These are phyloP conservation scores for Takashimella koratensis DNA, from an alignment of 1,284 basidiomycete genomes.

Conservation along the genomic window DNA sequence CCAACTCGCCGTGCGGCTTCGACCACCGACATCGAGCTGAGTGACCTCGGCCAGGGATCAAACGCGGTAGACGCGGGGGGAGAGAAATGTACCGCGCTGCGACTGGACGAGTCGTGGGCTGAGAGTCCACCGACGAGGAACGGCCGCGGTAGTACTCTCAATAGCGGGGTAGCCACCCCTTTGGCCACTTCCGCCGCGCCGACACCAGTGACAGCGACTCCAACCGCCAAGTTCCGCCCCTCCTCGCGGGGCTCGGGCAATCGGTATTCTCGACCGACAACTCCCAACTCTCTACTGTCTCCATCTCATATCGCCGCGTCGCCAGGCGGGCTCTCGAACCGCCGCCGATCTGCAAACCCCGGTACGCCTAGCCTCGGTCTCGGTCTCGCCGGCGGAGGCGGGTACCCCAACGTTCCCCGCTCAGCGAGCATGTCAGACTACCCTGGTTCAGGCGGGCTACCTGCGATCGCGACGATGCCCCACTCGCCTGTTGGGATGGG, in stretches of 20 bases:
- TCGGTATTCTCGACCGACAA: neutral
- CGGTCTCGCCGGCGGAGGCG: neutral
- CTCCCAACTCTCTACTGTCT: neutral
- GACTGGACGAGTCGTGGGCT: neutral
- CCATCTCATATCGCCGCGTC: neutral
- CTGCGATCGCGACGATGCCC: neutral
- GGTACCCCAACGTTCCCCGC: neutral
- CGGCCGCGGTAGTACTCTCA: too few relatives aligned
- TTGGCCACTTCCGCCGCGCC: too few relatives aligned
- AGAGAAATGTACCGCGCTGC: neutral
- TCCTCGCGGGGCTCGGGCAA: neutral
- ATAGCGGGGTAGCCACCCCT: too few relatives aligned
- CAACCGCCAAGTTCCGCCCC: neutral
- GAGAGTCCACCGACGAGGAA: too few relatives aligned
- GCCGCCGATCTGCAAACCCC: neutral
- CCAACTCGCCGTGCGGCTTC: neutral
- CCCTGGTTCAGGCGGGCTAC: neutral
- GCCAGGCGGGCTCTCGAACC: neutral
- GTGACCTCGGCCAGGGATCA: neutral
- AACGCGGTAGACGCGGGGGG: neutral
- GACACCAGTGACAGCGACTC: too few relatives aligned
- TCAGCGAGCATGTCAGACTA: neutral
- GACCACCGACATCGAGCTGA: neutral
- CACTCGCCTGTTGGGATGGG: neutral
- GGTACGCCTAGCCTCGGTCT: neutral